Evolutionary conservation across 192 early-diverging fungal genomes (phyloP), one percentile per base, ranked within the genome.

Genomic region (Mortierella alpina): DNA sequence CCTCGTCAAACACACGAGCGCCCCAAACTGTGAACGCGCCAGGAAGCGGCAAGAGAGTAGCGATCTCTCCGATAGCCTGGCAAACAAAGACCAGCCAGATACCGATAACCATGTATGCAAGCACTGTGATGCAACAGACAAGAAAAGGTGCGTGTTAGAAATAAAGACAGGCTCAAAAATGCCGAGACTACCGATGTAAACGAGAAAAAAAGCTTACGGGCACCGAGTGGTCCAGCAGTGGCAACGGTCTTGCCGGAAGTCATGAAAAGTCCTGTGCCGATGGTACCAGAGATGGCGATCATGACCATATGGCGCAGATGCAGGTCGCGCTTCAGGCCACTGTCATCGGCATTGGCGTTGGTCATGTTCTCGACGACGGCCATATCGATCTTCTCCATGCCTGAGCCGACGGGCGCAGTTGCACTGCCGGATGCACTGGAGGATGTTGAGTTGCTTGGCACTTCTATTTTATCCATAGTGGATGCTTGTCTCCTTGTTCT

Each of bases 1-100:
- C 87, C 4, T 93, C 93, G 82, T 95, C 94, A 59, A 95, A 87
- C 61, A 95, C 95, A 10, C 93, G 91, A 9, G 87, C 59, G 12
- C 87, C 91, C 84, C 90, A 91, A 20, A 88, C 85, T 54, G 88
- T 93, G 75, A 95, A 95, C 0, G 92, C 88, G 42, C 94, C 95
- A 7, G 93, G 87, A 0, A 93, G 85, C 6, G 96, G 94, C 46
- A 97, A 90, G 47, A 91, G 86, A 0, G 95, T 91, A 0, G 93
- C 92, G 89, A 97, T 92, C 73, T 97, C 96, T 67, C 93, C 96
- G 70, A 97, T 76, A 0, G 74, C 74, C 48, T 76, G 74, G 42
- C 74, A 76, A 23, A 76, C 67, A 63, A 76, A 76, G 2, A 76
- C 74, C 4, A 76, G 41, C 66, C 74, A 76, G 55, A 63, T 20